Evolutionary conservation across 257 asterid species (phyloP), one percentile per base, ranked within the genome.

Genomic region (Linaria vulgaris): DNA sequence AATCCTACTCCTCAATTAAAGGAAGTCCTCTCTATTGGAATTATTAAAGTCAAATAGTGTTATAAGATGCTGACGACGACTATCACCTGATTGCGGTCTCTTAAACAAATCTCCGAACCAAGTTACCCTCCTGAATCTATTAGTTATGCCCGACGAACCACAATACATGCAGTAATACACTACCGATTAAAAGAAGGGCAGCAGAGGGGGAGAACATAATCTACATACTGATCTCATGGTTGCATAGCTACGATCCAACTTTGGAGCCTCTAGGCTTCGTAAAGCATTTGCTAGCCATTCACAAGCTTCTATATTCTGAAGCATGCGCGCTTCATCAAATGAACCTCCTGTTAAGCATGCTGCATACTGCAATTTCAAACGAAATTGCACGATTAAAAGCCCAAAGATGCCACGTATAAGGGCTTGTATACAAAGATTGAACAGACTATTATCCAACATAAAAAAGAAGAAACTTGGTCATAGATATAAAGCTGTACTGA

Each of bases 291-390:
- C 83, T 63, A 94, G 85, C 97, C 97, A 94, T 72, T 94, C 97
- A 63, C 96, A 90, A 45, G 99, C 90, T 70, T 94, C 97, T 77
- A 94, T 82, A 62, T 88, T 90, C 69, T 87, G 84, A 76, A 76
- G 90, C 99, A 94, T 90, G 69, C 80, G 76, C 19, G 92, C 67
- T 80, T 94, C 99, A 74, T 87, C 99, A 84, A 90, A 94, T 58
- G 95, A 84, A 53, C 97, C 99, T 61, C 88, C 75, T 2, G 78
- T 74, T 63, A 94, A 80, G 78, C 86, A 78, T 52, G 88, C 70
- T 47, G 86, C 80, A 55, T 85, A 78, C 99, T 94, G 88, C 77
- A 83, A 67, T 75, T 66, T 63, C 53, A 72, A 50, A 52, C 59
- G 56, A 66, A 58, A 44, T 30, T 16, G 67, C 37, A 41, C 54